Evolutionary conservation across 2,329 filamentous ascomycete genomes (phyloP), one percentile per base, ranked within the genome.

Genomic region (Colletotrichum simmondsii): DNA sequence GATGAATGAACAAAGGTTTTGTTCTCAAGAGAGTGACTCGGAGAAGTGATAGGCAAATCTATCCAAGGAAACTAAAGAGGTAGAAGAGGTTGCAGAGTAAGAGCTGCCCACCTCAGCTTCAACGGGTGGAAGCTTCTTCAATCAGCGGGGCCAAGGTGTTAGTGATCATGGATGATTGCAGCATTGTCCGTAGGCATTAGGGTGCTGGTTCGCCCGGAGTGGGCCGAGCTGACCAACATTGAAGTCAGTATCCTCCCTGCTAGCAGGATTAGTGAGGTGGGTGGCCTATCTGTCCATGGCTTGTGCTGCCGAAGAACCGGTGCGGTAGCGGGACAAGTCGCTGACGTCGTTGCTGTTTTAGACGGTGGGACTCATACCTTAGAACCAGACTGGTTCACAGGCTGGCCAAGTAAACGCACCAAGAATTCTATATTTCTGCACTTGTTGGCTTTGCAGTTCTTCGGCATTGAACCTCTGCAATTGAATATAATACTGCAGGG

Each of bases 111-210:
- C 4, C 26, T 64, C 22, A 19, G 11, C 26, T 64, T 58, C 42
- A n/a, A 37, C 22, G 26, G 30, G 32, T 35, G 26, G 30, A 52
- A 59, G 59, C 65, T 69, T 69, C 42, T 64, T 60, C 28, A 28
- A 46, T 28, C 65, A 28, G 53, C 59, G 37, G 66, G 70, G 32
- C 42, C 54, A 28, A 49, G 56, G 49, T 46, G 54, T 62, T 72
- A 72, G 59, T 69, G 70, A n/a, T n/a, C n/a, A n/a, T n/a, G n/a
- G n/a, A 64, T 69, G 65, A 72, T 54, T 72, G 66, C 65, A 57
- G 59, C 58, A 52, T 6, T 19, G 37, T 16, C 14, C 37, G 37
- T 42, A 42, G 37, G 14, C 16, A 16, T 42, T 60, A 49, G 59
- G 53, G 32, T 64, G 65, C 70, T 72, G 63, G 64, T 72, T 72